Evolutionary conservation across 176 grass and related monocot species (phyloP), one percentile per base, ranked within the genome.

Genomic region (Oryza meyeriana): DNA sequence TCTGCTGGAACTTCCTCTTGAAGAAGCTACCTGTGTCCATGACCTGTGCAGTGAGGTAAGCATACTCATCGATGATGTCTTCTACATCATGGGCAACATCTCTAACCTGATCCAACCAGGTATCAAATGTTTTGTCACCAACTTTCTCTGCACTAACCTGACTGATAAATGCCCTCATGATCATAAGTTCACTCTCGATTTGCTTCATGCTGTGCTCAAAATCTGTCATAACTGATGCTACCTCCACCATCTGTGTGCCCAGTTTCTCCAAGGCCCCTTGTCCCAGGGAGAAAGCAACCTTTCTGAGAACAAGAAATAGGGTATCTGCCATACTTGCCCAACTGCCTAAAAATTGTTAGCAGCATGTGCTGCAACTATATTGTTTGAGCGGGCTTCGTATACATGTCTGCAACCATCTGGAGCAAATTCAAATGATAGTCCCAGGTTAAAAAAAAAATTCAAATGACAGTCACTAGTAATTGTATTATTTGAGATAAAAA

Each of bases 41-140:
- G 5, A 58, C 68, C 62, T 91, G 57, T 27, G 71, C 61, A 6
- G 68, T 45, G 14, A 88, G 85, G 44, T 85, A 88, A 81, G 71
- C 44, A 75, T 87, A 79, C 62, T 90, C 87, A 24, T 90, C 91
- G 28, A 90, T 25, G 12, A 87, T 84, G 16, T 93, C 91, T 31
- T 93, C 91, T 11, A 87, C 85, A 29, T 93, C 76, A 81, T 55
- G 62, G 17, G 87, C 77, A 16, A 85, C 62, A 69, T 78, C 69
- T 80, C 76, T 86, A 52, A 93, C 45, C 14, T 87, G 84, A 22
- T 82, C 84, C 71, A 84, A 13, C 91, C 84, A 90, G 16, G 69
- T 69, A 4, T 38, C 35, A 13, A 78, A 81, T 32, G 80, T 40
- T 48, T 67, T 47, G 62, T 87, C 69, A 40, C 45, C 30, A 24